Evolutionary conservation across 371 early-diverging fungal species (phyloP).

Genomic region (Nematocida homosporus): DNA sequence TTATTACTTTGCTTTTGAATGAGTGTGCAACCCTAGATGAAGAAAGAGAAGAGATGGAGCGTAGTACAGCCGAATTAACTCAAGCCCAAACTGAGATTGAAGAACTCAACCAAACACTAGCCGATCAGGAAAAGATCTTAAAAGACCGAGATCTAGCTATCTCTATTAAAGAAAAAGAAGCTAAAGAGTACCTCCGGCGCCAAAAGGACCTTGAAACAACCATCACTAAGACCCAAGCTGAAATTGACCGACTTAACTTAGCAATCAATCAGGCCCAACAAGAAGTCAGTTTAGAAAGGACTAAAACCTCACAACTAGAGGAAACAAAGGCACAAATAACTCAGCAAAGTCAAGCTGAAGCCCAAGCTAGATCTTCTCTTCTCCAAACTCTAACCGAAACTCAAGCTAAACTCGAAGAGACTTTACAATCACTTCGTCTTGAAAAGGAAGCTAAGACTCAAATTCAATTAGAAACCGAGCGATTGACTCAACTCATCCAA

Average conservation of each 20-base stretch:
- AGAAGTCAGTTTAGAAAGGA: too few species aligned
- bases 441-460: neutral
- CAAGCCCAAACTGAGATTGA: neutral
- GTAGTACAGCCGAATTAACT: neutral
- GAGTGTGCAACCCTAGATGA: neutral
- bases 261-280: too few species aligned
- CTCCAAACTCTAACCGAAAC: too few species aligned
- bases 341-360: neutral
- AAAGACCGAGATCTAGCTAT: too few species aligned
- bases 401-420: too few species aligned
- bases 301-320: neutral
- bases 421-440: neutral
- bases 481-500: slow-evolving; percentile 4
- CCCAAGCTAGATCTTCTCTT: too few species aligned
- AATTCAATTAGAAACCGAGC: neutral
- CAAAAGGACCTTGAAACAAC: too few species aligned
- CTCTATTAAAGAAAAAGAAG: neutral
- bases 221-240: too few species aligned
- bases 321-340: neutral
- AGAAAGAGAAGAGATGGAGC: neutral
- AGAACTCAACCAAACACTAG: neutral
- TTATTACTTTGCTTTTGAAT: slow-evolving; percentile 16
- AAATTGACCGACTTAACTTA: too few species aligned
- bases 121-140: neutral
- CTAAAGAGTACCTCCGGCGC: too few species aligned